Percentiles rank a stretch among this genome's conserved stretches.
Conservation (phyloP, 495 filamentous ascomycete species). For the Pseudevernia furfuracea region DNA sequence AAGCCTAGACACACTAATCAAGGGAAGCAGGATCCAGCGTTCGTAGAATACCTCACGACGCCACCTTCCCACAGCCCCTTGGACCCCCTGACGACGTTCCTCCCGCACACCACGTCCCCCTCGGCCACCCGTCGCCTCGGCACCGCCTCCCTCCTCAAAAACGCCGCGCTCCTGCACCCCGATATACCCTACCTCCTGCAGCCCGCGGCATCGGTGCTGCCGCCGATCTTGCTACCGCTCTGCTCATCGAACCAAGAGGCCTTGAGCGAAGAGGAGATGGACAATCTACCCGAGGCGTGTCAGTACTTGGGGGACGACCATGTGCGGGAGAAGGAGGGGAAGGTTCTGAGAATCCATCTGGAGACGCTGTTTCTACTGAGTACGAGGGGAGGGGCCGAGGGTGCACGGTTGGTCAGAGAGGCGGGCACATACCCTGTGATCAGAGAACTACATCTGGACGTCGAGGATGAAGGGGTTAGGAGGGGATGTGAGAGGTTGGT, state of each 20-base stretch:
- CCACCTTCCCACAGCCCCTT: constrained; percentile 69
- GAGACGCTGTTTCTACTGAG: constrained; percentile 81
- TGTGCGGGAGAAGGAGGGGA: constrained; percentile 62
- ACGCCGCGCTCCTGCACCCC: constrained; percentile 63
- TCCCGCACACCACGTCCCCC: constrained; percentile 46
- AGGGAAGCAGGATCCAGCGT: constrained; percentile 76
- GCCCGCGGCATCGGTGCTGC: constrained; percentile 60
- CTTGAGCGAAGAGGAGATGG: constrained; percentile 58
- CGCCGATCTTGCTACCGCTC: constrained; percentile 73
- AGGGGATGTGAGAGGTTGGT: constrained; percentile 86
- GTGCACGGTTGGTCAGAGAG: constrained; percentile 61
- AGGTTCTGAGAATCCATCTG: constrained; percentile 74
- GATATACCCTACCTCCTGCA: constrained; percentile 23
- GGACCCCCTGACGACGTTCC: constrained; percentile 46
- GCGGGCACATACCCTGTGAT: constrained; percentile 85
- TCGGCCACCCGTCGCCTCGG: constrained; percentile 73
- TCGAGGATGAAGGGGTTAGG: constrained; percentile 71
- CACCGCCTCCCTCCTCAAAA: constrained; percentile 89
- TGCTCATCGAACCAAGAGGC: constrained; percentile 51
- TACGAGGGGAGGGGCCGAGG: constrained; percentile 49
- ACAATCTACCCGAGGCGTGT: constrained; percentile 74
- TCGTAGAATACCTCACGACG: constrained; percentile 87
- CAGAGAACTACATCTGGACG: constrained; percentile 71
- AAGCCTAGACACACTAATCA: no score
- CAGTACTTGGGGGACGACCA: constrained; percentile 87